Percentiles rank a stretch among this genome's conserved stretches.
Conservation (phyloP, 169 alveolate genomes). For the Amoebophrya sp. region DNA sequence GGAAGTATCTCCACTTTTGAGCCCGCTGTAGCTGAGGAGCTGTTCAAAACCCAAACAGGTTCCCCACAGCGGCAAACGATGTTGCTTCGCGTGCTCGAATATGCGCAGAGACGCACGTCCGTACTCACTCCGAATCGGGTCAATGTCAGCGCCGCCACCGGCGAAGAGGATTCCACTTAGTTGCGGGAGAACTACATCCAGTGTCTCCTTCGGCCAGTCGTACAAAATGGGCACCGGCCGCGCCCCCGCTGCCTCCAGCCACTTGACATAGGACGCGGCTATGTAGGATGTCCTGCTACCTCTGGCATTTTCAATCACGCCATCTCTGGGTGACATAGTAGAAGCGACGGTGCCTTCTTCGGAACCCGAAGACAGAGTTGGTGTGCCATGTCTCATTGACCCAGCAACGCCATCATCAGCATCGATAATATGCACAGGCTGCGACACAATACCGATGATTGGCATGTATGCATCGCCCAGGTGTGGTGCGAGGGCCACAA, state of each 20-base stretch:
- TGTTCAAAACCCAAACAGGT: background rate
- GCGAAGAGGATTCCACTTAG: background rate
- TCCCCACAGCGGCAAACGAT: background rate
- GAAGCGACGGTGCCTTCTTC: no score
- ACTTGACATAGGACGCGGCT: background rate
- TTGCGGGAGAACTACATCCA: background rate
- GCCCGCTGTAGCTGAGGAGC: background rate
- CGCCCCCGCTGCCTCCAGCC: background rate
- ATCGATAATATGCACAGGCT: no score
- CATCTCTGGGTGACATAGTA: no score
- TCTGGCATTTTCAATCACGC: no score
- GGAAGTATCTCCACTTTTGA: background rate
- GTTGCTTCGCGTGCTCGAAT: background rate
- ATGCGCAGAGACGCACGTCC: background rate
- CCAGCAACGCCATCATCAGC: no score
- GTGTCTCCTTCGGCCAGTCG: background rate
- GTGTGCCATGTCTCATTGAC: no score
- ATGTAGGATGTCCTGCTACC: no score
- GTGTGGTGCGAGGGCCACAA: no score
- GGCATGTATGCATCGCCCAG: no score
- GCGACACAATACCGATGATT: no score
- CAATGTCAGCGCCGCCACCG: background rate
- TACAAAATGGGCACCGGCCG: background rate
- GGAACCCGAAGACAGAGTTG: no score
- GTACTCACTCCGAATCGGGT: background rate